A percentile compares a stretch with the other conserved stretches of the same genome.
Evolutionary conservation across 148 eudicot species (phyloP).

Genomic region (Rhododendron henanense): DNA sequence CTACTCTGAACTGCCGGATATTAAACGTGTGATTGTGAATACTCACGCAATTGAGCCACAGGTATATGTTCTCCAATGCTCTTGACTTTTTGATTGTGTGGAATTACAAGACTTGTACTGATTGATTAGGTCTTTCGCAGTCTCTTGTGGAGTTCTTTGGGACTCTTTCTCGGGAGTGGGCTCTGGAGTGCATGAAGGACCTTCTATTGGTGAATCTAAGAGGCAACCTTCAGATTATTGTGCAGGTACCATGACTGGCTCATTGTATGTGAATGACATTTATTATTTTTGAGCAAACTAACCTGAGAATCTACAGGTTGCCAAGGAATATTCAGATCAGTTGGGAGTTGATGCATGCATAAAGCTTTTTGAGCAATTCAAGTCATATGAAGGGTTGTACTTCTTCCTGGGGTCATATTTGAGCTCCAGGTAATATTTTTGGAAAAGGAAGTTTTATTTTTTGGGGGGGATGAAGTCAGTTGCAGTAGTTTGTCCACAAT

Average conservation of each 20-base stretch:
- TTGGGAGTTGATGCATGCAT: constrained; percentile 85
- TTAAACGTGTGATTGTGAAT: constrained; percentile 89
- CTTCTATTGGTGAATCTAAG: constrained; percentile 84
- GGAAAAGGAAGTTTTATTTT: constrained; percentile 7
- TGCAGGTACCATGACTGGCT: constrained; percentile 52
- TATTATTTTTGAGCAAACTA: neutral
- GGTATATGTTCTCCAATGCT: constrained; percentile 32
- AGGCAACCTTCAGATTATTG: constrained; percentile 98
- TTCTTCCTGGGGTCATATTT: constrained; percentile 90
- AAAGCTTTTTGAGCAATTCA: constrained; percentile 93
- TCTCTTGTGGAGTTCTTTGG: constrained; percentile 98
- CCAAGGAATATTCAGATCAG: constrained; percentile 92
- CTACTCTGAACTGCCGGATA: constrained; percentile 69
- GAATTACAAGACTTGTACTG: constrained; percentile 3
- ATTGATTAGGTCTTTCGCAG: constrained; percentile 28
- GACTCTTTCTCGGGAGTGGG: constrained; percentile 94
- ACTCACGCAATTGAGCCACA: constrained; percentile 94
- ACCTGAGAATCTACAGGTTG: constrained; percentile 52
- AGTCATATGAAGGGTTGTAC: constrained; percentile 91
- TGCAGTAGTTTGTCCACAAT: neutral
- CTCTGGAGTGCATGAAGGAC: constrained; percentile 96
- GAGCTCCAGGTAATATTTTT: constrained; percentile 74
- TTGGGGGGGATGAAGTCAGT: neutral
- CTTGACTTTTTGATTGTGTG: neutral
- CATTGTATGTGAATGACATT: neutral